A percentile compares a stretch with the other conserved stretches of the same genome.
Conservation (phyloP, 371 early-diverging fungal species). For the Parasitella parasitica region DNA sequence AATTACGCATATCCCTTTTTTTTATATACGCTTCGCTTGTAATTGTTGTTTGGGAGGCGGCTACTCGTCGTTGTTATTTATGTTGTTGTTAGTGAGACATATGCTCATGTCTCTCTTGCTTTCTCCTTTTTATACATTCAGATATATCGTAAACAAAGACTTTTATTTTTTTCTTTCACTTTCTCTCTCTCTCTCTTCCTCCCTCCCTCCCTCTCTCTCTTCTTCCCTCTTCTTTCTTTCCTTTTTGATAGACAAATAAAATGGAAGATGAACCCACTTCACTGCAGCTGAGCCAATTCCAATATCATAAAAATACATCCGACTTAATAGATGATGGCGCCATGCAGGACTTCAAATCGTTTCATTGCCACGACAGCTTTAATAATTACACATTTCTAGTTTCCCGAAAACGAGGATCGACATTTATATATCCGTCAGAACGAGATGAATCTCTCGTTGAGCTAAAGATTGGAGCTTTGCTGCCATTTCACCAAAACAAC, state of each 20-base stretch:
- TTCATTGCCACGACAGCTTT: conserved; percentile 11
- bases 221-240: background rate
- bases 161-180: too few relatives aligned
- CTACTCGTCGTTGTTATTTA: background rate
- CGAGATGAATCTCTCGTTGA: conserved; percentile 31
- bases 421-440: conserved; percentile 32
- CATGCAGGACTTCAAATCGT: conserved; percentile 4
- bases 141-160: background rate
- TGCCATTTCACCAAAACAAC: conserved; percentile 52
- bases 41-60: background rate
- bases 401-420: conserved; percentile 26
- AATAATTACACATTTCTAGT: conserved; percentile 35
- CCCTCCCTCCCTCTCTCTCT: background rate
- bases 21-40: too few relatives aligned
- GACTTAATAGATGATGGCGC: background rate
- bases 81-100: background rate
- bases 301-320: background rate
- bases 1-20: background rate
- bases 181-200: background rate
- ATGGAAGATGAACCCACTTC: background rate
- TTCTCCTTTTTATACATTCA: background rate
- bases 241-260: background rate
- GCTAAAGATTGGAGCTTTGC: conserved; percentile 53
- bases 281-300: background rate
- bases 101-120: background rate